These are phyloP conservation scores for Russula brevipes DNA, from an alignment of 768 basidiomycete species.

Conservation along the genomic window DNA sequence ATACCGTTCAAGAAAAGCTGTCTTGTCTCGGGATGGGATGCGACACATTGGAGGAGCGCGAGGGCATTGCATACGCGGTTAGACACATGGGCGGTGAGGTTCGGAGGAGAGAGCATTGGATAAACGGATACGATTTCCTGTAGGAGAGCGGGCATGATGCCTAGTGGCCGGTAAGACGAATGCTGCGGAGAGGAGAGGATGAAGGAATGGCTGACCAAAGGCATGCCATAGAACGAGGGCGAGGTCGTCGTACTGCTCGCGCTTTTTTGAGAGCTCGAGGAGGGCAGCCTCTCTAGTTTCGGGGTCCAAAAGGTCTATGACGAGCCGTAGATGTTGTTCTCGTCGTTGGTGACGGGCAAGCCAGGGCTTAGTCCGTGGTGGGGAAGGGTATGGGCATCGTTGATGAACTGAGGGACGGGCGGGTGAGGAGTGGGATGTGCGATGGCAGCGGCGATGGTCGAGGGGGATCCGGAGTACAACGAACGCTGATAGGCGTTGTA, in stretches of 20 bases:
- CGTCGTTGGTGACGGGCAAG: constrained; percentile 41
- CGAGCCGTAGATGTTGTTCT: constrained; percentile 87
- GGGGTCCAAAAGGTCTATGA: constrained; percentile 81
- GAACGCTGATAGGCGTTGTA: constrained; percentile 59
- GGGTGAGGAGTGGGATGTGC: constrained; percentile 55
- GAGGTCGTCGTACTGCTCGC: constrained; percentile 98
- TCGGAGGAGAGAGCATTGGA: constrained; percentile 89
- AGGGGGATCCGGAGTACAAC: constrained; percentile 61
- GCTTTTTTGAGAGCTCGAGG: constrained; percentile 95
- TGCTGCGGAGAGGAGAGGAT: not conserved
- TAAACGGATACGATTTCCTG: constrained; percentile 99
- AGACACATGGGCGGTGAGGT: constrained; percentile 94
- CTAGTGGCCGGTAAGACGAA: constrained; percentile 36
- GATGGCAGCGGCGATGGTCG: constrained; percentile 34
- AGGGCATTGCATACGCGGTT: constrained; percentile 99
- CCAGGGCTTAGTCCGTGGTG: constrained; percentile 29
- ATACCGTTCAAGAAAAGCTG: constrained; percentile 90
- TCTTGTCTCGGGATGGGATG: constrained; percentile 93
- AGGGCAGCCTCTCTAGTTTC: constrained; percentile 83
- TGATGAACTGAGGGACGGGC: constrained; percentile 39
- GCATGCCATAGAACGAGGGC: constrained; percentile 98
- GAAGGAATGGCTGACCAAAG: constrained; percentile 59
- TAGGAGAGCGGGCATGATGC: constrained; percentile 94
- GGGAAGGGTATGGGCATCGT: constrained; percentile 15
- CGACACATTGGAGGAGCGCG: constrained; percentile 95